Percentiles rank a stretch among this genome's conserved stretches.
These are phyloP conservation scores for Pseudogymnoascus sp. DNA, from an alignment of 2,329 filamentous ascomycete genomes.

Conservation along the genomic window DNA sequence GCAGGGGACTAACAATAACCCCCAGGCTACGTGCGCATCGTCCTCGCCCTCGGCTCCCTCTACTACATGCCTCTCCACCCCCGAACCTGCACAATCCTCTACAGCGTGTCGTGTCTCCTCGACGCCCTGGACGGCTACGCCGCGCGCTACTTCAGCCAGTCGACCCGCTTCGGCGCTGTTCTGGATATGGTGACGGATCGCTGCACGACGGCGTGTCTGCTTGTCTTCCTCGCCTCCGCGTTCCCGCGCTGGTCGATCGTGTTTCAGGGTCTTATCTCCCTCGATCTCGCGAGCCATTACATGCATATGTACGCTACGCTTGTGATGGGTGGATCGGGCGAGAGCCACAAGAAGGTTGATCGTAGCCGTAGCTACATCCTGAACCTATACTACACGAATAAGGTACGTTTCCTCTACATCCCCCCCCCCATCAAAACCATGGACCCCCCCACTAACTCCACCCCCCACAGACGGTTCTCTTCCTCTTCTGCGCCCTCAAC, in stretches of 20 bases:
- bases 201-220: conserved; percentile 88
- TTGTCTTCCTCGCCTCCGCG: conserved; percentile 89
- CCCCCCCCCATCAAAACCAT: conserved; percentile 12
- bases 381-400: conserved; percentile 96
- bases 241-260: conserved; percentile 91
- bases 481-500: conserved; percentile 82
- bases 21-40: conserved; percentile 65
- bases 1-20: neutral
- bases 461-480: conserved; percentile 67
- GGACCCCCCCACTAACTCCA: neutral
- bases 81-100: conserved; percentile 85
- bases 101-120: conserved; percentile 88
- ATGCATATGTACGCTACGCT: conserved; percentile 98
- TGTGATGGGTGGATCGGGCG: conserved; percentile 69
- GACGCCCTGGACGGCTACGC: conserved; percentile 92
- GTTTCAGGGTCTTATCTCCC: conserved; percentile 85
- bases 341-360: conserved; percentile 90
- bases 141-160: conserved; percentile 80
- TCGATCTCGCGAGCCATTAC: conserved; percentile 94
- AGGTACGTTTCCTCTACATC: conserved; percentile 46
- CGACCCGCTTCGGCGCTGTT: conserved; percentile 90
- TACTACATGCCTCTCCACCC: conserved; percentile 99
- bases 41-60: conserved; percentile 79
- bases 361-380: conserved; percentile 79
- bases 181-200: conserved; percentile 99